Base-by-base conservation (phyloP, 805 yeast genomes). In the Vanderwaltozyma yarrowii region DNA sequence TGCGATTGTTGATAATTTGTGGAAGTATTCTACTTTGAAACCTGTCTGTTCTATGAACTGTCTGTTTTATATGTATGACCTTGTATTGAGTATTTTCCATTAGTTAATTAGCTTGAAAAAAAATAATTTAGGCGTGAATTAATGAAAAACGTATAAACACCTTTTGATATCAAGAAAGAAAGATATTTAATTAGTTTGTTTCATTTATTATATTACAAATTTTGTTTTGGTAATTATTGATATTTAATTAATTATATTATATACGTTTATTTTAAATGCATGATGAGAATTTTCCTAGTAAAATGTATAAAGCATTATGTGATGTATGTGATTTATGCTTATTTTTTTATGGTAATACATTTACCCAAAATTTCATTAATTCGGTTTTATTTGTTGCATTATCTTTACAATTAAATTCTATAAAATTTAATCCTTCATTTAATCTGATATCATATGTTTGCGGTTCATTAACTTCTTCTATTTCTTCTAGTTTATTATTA, bases 261-360 rank as follows among this genome's bases (percentile, higher is more conserved):
- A 5, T 28, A 14, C 29, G 15, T 6, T 26, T 28, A 28, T 12
- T 28, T n/a, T 14, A 12, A 28, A 28, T 28, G 30, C 30, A 11
- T 28, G n/a, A 15, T 28, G 32, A 12, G n/a, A 17, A 17, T 16
- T 30, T 3, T 31, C 5, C 11, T 20, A 20, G 17, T 8, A 8
- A 9, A 21, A 21, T 6, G 9, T 8, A 12, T 8, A 11, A 24
- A 24, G 11, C n/a, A n/a, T n/a, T n/a, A n/a, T n/a, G n/a, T n/a
- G n/a, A n/a, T n/a, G n/a, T n/a, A n/a, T n/a, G n/a, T n/a, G n/a
- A n/a, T n/a, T n/a, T n/a, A n/a, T n/a, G n/a, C n/a, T n/a, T n/a
- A n/a, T n/a, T n/a, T n/a, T n/a, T n/a, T 45, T 37, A 58, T 35
- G 63, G 61, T 18, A 55, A 43, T 7, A 57, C 59, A 33, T 53